phyloP scores from a whole-genome alignment of 139 green algal genomes.

The Closterium sp. region DNA sequence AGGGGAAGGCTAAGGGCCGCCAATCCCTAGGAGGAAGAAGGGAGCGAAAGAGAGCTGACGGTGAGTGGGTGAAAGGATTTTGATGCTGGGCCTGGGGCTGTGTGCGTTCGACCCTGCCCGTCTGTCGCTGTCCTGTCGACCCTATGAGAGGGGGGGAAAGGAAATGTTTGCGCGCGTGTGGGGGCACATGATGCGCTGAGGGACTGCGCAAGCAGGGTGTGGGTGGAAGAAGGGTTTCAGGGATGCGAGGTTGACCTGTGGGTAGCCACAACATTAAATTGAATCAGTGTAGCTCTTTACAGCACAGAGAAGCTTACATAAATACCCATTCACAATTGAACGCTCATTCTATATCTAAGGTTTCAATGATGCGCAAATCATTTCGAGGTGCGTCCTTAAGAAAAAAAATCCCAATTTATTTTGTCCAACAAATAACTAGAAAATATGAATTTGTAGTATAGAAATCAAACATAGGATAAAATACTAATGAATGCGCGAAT shows the following conservation, averaged over 20 bases:
- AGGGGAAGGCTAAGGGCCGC: not conserved
- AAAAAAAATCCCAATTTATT: too few species aligned
- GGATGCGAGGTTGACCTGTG: not conserved
- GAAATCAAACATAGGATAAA: too few species aligned
- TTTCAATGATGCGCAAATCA: too few species aligned
- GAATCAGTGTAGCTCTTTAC: not conserved
- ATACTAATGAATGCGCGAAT: too few species aligned
- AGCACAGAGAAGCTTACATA: too few species aligned
- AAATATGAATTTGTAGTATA: too few species aligned
- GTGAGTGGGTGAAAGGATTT: not conserved
- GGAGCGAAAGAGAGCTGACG: not conserved
- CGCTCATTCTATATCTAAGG: too few species aligned
- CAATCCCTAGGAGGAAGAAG: not conserved
- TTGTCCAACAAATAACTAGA: too few species aligned
- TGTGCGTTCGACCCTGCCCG: not conserved
- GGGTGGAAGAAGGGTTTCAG: not conserved
- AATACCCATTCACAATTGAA: too few species aligned
- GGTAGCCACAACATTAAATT: not conserved
- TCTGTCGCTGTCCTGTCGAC: not conserved
- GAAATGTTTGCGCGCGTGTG: not conserved
- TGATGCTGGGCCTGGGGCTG: not conserved
- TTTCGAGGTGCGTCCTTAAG: too few species aligned
- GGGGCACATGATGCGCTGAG: not conserved
- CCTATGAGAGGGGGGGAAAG: not conserved
- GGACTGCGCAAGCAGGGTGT: not conserved